These are phyloP conservation scores for Castanea sativa DNA, from an alignment of 306 rosid genomes.

Conservation along the genomic window DNA sequence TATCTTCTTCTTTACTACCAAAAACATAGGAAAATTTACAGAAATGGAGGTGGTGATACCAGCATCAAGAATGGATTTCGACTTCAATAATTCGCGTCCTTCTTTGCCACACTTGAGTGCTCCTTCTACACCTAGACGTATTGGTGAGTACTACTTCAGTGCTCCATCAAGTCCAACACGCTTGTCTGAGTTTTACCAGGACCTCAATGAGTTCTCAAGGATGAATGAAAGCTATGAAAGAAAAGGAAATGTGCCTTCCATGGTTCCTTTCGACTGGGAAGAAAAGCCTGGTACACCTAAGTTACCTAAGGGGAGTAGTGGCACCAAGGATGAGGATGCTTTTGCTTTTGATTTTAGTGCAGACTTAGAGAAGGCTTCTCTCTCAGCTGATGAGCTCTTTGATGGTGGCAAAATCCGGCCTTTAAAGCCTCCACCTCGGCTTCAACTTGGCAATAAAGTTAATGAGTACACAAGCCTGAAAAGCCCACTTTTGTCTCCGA, in stretches of 20 bases:
- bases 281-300: conserved; percentile 1
- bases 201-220: conserved; percentile 35
- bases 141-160: conserved; percentile 56
- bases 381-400: conserved; percentile 84
- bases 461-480: conserved; percentile 1
- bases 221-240: not conserved
- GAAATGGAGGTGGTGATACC: conserved; percentile 57
- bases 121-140: conserved; percentile 61
- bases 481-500: conserved; percentile 29
- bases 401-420: conserved; percentile 68
- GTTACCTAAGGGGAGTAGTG: not conserved
- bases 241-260: not conserved
- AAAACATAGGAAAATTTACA: not conserved
- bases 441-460: not conserved
- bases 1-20: not conserved
- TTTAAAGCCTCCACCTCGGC: conserved; percentile 29
- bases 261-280: conserved; percentile 3
- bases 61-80: conserved; percentile 43
- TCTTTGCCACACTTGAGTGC: conserved; percentile 49
- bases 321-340: conserved; percentile 14
- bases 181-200: conserved; percentile 37
- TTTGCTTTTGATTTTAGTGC: conserved; percentile 59
- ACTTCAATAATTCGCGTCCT: conserved; percentile 41
- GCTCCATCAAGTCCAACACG: conserved; percentile 79
- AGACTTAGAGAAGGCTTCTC: conserved; percentile 41